phyloP scores from a whole-genome alignment of 371 early-diverging fungal species.

The Coemansia sp. region DNA sequence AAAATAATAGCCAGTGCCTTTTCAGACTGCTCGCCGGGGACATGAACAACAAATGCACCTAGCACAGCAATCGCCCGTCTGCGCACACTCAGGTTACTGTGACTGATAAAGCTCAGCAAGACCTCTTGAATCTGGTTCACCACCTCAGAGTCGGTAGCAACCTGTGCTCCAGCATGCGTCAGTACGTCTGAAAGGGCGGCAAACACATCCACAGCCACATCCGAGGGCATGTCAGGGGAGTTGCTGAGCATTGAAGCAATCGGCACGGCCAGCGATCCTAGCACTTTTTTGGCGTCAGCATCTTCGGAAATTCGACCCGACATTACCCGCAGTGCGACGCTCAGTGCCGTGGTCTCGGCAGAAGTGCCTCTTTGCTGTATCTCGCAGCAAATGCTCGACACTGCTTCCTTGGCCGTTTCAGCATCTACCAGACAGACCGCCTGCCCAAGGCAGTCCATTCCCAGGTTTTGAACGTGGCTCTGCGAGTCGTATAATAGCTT shows the following conservation, averaged over 20 bases:
- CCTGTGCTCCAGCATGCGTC: constrained; percentile 67
- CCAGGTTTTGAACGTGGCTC: constrained; percentile 90
- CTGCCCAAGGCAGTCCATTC: constrained; percentile 74
- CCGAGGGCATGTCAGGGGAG: constrained; percentile 56
- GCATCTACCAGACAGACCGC: constrained; percentile 14
- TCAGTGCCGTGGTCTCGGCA: constrained; percentile 22
- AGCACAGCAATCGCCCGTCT: constrained; percentile 75
- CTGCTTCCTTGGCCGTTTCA: neutral
- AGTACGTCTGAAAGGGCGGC: constrained; percentile 84
- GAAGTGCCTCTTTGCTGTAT: constrained; percentile 2
- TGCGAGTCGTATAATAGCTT: constrained; percentile 80
- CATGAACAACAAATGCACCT: constrained; percentile 65
- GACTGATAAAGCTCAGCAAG: constrained; percentile 66
- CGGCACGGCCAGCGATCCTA: constrained; percentile 28
- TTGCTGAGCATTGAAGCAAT: constrained; percentile 17
- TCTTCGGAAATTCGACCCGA: constrained; percentile 19
- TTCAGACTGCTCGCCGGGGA: constrained; percentile 70
- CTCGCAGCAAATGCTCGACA: constrained; percentile 18
- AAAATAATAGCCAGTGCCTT: constrained; percentile 29
- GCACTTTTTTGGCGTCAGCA: constrained; percentile 9
- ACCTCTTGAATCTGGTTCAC: constrained; percentile 63
- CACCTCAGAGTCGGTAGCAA: constrained; percentile 54
- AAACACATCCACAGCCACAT: constrained; percentile 78
- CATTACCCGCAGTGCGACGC: constrained; percentile 34
- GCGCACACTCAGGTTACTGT: constrained; percentile 76